These are phyloP conservation scores for Massospora cicadina DNA, from an alignment of 371 early-diverging fungal species.

Conservation along the genomic window DNA sequence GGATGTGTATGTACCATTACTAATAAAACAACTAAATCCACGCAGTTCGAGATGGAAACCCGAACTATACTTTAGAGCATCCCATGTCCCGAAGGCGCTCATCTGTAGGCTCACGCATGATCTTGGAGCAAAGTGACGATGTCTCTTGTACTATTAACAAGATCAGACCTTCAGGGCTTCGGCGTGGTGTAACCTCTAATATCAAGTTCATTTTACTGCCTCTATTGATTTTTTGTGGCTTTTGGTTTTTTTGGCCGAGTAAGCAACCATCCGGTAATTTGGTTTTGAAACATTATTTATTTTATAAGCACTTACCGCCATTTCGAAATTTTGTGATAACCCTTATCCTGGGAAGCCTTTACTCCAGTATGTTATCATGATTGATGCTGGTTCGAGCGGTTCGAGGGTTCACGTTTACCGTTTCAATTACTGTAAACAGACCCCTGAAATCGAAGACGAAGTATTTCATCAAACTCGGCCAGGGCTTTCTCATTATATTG, in stretches of 20 bases:
- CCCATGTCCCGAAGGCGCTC: background rate
- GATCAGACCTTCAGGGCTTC: background rate
- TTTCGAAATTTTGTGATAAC: conserved; percentile 37
- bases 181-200: background rate
- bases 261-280: background rate
- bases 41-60: too few species aligned
- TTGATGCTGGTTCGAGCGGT: conserved; percentile 96
- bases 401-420: conserved; percentile 90
- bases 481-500: conserved; percentile 56
- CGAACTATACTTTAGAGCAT: background rate
- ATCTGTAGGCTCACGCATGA: background rate
- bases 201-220: background rate
- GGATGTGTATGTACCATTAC: too few species aligned
- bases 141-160: background rate
- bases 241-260: background rate
- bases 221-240: background rate
- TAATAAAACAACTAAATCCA: too few species aligned
- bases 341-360: conserved; percentile 34
- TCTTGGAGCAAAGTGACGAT: background rate
- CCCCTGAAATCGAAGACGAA: conserved; percentile 57
- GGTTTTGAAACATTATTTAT: too few species aligned
- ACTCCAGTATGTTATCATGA: conserved; percentile 49
- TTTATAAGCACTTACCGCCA: too few species aligned
- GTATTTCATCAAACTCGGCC: conserved; percentile 70
- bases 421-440: conserved; percentile 61